phyloP scores from a whole-genome alignment of 768 basidiomycete genomes.

The Macrolepiota dolichaula region DNA sequence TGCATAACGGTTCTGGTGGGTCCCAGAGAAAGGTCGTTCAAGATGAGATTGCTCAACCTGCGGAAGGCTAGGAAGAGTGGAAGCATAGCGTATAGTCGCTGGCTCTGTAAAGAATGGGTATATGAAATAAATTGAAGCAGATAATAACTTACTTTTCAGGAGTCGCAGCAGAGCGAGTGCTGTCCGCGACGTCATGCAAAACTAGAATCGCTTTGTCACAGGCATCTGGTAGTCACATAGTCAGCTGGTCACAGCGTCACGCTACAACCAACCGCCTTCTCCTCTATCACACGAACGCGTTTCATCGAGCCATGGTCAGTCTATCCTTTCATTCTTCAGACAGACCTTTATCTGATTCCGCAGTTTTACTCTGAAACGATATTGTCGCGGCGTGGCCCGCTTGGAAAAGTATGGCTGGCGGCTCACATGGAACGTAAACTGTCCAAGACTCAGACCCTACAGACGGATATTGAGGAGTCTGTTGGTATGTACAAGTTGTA shows the following conservation, averaged over 20 bases:
- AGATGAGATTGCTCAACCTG: background rate
- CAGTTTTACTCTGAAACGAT: conserved; percentile 95
- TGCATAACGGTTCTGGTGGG: conserved; percentile 11
- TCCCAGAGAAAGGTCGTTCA: background rate
- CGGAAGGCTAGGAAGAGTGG: background rate
- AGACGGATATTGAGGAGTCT: conserved; percentile 93
- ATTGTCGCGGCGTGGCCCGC: conserved; percentile 87
- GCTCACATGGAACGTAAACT: conserved; percentile 99
- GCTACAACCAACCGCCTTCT: background rate
- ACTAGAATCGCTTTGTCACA: background rate
- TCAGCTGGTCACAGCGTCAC: background rate
- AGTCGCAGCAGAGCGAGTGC: background rate
- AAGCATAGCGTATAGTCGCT: background rate
- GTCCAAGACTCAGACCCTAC: conserved; percentile 90
- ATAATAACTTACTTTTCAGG: background rate
- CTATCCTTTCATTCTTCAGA: background rate
- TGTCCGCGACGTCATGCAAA: conserved; percentile 4
- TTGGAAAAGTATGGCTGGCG: conserved; percentile 98
- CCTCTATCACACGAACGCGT: background rate
- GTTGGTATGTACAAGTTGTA: conserved; percentile 56
- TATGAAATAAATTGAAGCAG: background rate
- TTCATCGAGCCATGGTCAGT: conserved; percentile 10
- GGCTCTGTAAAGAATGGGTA: background rate
- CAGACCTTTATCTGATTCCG: background rate
- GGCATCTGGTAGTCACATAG: background rate